A percentile compares a stretch with the other conserved stretches of the same genome.
phyloP scores from a whole-genome alignment of 176 grass and related monocot species.

The Eremochloa ophiuroides region DNA sequence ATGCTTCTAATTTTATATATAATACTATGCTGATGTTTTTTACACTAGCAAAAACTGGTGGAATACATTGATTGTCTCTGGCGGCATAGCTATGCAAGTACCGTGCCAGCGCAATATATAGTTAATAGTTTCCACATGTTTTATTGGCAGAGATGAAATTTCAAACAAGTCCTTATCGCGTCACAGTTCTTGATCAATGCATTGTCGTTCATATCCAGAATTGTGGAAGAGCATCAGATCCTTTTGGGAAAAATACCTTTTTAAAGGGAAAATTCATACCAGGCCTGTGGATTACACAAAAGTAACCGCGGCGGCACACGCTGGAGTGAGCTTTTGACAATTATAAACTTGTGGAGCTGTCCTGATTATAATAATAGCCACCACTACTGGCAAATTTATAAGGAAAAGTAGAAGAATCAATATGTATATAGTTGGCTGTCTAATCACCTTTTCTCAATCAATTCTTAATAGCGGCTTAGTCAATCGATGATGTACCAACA shows the following conservation, averaged over 20 bases:
- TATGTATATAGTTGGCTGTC: slow-evolving; percentile 12
- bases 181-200: slow-evolving; percentile 14
- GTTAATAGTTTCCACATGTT: background rate
- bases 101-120: too few species aligned
- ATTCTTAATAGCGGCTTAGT: background rate
- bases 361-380: background rate
- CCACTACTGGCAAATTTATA: background rate
- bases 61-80: background rate
- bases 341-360: slow-evolving; percentile 23
- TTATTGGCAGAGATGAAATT: background rate
- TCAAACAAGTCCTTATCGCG: background rate
- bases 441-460: slow-evolving; percentile 27
- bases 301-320: background rate
- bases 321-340: background rate
- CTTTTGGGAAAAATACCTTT: background rate
- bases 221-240: background rate
- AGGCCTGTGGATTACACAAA: background rate
- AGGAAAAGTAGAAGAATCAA: background rate
- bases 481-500: slow-evolving; percentile 4
- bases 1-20: too few species aligned
- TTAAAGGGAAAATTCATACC: background rate
- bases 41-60: too few species aligned
- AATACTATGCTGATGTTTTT: background rate
- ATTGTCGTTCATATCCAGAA: background rate
- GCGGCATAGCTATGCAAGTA: background rate